These are phyloP conservation scores for Magnusiomyces clavatus DNA, from an alignment of 1,139 yeast genomes.

Conservation along the genomic window DNA sequence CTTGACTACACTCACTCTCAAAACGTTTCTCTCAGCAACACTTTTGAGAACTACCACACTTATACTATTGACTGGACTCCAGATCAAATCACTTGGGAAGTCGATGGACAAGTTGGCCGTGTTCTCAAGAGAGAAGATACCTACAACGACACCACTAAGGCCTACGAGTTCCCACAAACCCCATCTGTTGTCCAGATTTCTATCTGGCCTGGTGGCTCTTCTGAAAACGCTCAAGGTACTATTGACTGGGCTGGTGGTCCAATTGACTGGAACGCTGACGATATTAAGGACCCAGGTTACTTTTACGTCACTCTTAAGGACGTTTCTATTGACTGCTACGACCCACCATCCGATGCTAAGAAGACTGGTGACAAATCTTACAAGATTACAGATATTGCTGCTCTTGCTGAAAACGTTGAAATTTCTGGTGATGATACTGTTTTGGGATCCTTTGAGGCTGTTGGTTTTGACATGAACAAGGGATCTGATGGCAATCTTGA, in stretches of 20 bases:
- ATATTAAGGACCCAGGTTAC: slow-evolving; percentile 68
- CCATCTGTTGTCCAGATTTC: slow-evolving; percentile 83
- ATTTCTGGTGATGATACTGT: slow-evolving; percentile 55
- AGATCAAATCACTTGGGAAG: slow-evolving; percentile 61
- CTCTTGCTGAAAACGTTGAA: slow-evolving; percentile 43
- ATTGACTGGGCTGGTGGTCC: slow-evolving; percentile 91
- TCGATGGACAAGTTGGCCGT: slow-evolving; percentile 67
- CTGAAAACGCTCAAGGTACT: slow-evolving; percentile 62
- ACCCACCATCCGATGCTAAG: slow-evolving; percentile 48
- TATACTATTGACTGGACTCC: slow-evolving; percentile 81
- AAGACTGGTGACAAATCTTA: slow-evolving; percentile 49
- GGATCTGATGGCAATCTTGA: slow-evolving; percentile 15
- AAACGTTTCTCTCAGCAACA: slow-evolving; percentile 41
- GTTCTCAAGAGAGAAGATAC: slow-evolving; percentile 60
- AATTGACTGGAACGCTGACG: slow-evolving; percentile 74
- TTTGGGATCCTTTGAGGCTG: slow-evolving; percentile 51
- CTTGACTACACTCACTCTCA: slow-evolving; percentile 57
- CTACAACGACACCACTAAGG: slow-evolving; percentile 52
- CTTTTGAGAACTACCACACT: slow-evolving; percentile 64
- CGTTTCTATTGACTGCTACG: slow-evolving; percentile 59
- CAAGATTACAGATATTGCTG: slow-evolving; percentile 43
- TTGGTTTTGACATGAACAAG: slow-evolving; percentile 54
- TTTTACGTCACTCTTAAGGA: slow-evolving; percentile 59
- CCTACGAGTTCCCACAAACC: slow-evolving; percentile 76
- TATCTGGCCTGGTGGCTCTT: slow-evolving; percentile 87